These are phyloP conservation scores for Apostasia shenzhenica DNA, from an alignment of 106 monocot genomes.

Conservation along the genomic window DNA sequence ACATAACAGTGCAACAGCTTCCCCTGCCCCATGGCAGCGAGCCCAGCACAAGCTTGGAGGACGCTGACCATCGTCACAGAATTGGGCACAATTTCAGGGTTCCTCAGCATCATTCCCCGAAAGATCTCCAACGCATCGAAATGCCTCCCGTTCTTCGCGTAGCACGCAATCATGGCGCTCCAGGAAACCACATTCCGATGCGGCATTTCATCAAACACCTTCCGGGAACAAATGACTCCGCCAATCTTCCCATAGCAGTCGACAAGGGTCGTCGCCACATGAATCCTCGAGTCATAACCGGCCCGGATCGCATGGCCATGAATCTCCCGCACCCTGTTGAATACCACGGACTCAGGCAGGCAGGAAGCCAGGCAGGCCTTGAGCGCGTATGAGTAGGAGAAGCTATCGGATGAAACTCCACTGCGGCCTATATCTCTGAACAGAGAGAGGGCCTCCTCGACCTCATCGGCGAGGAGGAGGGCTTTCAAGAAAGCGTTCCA, in stretches of 20 bases:
- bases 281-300: conserved; percentile 29
- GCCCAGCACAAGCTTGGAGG: conserved; percentile 67
- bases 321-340: conserved; percentile 32
- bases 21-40: conserved; percentile 54
- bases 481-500: conserved; percentile 73
- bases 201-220: conserved; percentile 54
- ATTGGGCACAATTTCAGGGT: conserved; percentile 37
- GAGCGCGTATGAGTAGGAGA: conserved; percentile 53
- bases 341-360: conserved; percentile 1
- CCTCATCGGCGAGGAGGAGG: conserved; percentile 34
- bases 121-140: conserved; percentile 59
- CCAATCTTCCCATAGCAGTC: conserved; percentile 81
- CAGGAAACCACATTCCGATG: conserved; percentile 69
- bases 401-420: conserved; percentile 48
- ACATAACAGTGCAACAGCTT: conserved; percentile 61
- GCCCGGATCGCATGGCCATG: conserved; percentile 41
- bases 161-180: conserved; percentile 88
- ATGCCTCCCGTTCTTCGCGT: conserved; percentile 53
- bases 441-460: conserved; percentile 43
- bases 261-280: conserved; percentile 72
- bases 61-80: conserved; percentile 72
- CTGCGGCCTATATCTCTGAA: conserved; percentile 35
- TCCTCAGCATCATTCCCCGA: conserved; percentile 43
- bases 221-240: conserved; percentile 16
- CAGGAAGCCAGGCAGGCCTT: conserved; percentile 67